Evolutionary conservation across 768 basidiomycete genomes (phyloP).

Genomic region (Macrolepiota fuliginosa): DNA sequence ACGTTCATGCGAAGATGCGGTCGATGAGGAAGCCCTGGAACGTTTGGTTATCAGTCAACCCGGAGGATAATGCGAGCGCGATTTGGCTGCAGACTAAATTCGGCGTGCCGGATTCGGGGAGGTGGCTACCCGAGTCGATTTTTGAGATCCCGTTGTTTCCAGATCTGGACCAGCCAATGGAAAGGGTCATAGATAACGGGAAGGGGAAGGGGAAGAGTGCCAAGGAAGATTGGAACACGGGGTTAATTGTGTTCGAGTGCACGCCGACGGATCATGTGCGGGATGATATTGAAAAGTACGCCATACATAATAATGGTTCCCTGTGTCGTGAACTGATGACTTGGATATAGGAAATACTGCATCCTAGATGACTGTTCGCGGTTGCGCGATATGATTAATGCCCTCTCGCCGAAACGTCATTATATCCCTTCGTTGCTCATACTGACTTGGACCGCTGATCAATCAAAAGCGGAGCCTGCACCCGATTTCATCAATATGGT

Average conservation of each 20-base stretch:
- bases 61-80: constrained; percentile 69
- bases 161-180: constrained; percentile 8
- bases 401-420: constrained; percentile 51
- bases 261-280: constrained; percentile 59
- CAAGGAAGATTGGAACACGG: constrained; percentile 44
- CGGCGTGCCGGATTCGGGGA: constrained; percentile 59
- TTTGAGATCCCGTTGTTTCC: constrained; percentile 57
- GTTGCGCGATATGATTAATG: constrained; percentile 59
- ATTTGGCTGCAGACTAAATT: constrained; percentile 83
- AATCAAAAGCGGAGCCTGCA: constrained; percentile 25
- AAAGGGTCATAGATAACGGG: neutral
- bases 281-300: constrained; percentile 69
- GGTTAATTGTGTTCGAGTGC: constrained; percentile 73
- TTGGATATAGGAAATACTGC: constrained; percentile 56
- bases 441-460: constrained; percentile 56
- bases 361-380: constrained; percentile 72
- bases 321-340: constrained; percentile 5
- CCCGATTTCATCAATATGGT: constrained; percentile 66
- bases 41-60: constrained; percentile 74
- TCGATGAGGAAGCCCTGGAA: constrained; percentile 43
- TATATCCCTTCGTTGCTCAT: constrained; percentile 63
- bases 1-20: constrained; percentile 31
- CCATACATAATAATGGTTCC: constrained; percentile 4
- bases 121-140: constrained; percentile 56
- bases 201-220: neutral